Conservation (phyloP, 257 asterid genomes). For the Nicotiana otophora region DNA sequence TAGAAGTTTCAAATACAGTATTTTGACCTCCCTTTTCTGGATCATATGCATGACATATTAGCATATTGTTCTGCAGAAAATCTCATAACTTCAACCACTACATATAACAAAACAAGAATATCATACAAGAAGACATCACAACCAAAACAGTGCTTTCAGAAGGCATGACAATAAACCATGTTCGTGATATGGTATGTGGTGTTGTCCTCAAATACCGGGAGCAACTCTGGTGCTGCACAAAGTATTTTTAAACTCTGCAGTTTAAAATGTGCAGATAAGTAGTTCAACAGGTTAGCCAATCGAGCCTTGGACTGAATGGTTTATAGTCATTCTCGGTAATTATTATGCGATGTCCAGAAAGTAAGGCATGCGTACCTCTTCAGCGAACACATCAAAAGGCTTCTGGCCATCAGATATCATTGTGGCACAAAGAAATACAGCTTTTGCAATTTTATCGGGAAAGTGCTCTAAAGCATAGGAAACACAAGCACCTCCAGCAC, state of each 20-base stretch:
- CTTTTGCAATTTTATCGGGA: constrained; percentile 71
- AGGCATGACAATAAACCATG: neutral
- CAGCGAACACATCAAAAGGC: constrained; percentile 89
- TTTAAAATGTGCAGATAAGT: neutral
- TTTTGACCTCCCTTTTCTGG: neutral
- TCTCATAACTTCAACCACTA: neutral
- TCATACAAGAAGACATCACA: neutral
- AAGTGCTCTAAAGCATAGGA: constrained; percentile 77
- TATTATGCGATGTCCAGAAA: neutral
- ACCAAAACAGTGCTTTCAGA: neutral
- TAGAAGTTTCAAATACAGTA: neutral
- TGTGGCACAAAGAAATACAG: constrained; percentile 74
- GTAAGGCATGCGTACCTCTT: constrained; percentile 50
- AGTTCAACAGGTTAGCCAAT: neutral
- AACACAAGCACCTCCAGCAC: constrained; percentile 92
- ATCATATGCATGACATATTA: neutral
- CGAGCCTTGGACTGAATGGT: neutral
- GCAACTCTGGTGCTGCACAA: neutral
- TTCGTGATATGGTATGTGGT: neutral
- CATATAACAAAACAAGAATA: neutral
- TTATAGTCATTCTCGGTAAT: neutral
- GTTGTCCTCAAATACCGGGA: neutral
- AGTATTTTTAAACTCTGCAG: neutral
- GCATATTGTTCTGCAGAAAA: too few species aligned
- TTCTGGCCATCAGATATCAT: constrained; percentile 82